A percentile compares a stretch with the other conserved stretches of the same genome.
These are phyloP conservation scores for Setomelanomma holmii DNA, from an alignment of 2,329 filamentous ascomycete genomes.

Conservation along the genomic window DNA sequence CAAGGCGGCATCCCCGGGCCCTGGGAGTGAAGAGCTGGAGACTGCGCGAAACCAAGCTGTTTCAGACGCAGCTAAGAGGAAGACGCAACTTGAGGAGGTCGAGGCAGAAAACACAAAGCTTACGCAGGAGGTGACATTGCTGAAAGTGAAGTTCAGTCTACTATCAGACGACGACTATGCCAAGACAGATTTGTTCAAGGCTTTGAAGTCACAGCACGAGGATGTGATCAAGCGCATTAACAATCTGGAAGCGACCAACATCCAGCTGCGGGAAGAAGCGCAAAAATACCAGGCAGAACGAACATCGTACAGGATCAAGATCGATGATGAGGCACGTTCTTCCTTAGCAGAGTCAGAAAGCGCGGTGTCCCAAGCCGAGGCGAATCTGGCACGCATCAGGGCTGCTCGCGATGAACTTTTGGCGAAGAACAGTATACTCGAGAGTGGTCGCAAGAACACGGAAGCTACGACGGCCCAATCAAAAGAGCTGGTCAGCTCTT, in stretches of 20 bases:
- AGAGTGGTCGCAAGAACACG: conserved; percentile 79
- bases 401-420: conserved; percentile 83
- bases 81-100: conserved; percentile 83
- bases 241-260: conserved; percentile 86
- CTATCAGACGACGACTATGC: conserved; percentile 93
- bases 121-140: conserved; percentile 78
- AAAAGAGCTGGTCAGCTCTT: conserved; percentile 79
- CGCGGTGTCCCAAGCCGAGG: conserved; percentile 79
- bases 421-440: conserved; percentile 81
- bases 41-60: conserved; percentile 78
- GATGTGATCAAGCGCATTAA: conserved; percentile 93
- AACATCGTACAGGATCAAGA: conserved; percentile 77
- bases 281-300: conserved; percentile 86
- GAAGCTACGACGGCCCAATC: conserved; percentile 73
- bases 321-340: conserved; percentile 80
- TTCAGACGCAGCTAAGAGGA: conserved; percentile 80
- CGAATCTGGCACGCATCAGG: conserved; percentile 84
- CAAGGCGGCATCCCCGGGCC: conserved; percentile 58
- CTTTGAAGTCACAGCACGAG: conserved; percentile 87
- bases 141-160: conserved; percentile 72
- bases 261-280: conserved; percentile 81
- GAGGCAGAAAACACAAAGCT: conserved; percentile 78
- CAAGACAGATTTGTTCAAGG: conserved; percentile 91
- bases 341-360: conserved; percentile 80
- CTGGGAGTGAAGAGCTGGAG: conserved; percentile 71